Base-by-base conservation (phyloP, 176 grass and related monocot genomes). In the Raddia distichophylla region DNA sequence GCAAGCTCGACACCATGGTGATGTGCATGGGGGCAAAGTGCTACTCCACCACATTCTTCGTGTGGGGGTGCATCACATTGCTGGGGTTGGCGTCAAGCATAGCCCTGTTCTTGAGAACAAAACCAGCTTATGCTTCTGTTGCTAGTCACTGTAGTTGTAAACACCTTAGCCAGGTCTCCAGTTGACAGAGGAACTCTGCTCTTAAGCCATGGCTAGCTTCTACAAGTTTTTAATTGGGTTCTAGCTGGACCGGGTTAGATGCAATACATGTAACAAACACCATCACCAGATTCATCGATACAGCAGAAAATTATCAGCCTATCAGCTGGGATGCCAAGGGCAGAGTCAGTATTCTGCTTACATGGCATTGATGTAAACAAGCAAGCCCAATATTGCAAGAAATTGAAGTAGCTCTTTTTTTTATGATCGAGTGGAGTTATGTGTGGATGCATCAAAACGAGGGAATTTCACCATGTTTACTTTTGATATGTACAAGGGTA, bases 1-100 rank as follows among this genome's bases (percentile, higher is more conserved):
- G 80, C 40, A 86, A 63, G 22, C 13, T 52, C 10, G 90, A 98
- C 17, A 82, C 62, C 9, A 98, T 74, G 92, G 74, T 95, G 32
- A 62, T 90, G 54, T 95, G 95, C 85, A 94, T 94, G 95, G 95
- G 95, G 44, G 82, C 56, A 16, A 94, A 93, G 67, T 94, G 95
- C 81, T 98, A 98, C 57, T 89, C 88, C 0, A 83, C 69, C 60
- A 93, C 90, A 4, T 93, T 98, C 81, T 74, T 98, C 0, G 67
- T 89, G 73, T 94, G 92, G 95, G 95, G 88, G 14, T 93, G 87
- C 80, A 84, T 94, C 67, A 65, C 92, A 56, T 49, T 89, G 34
- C 40, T 95, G 10, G 92, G 95, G 5, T 73, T 98, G 5, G 52
- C 76, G 3, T 91, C 87, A 9, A 94, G 92, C 56, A 14, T 95